Percentiles rank a stretch among this genome's conserved stretches.
Evolutionary conservation across 2,329 filamentous ascomycete genomes (phyloP).

Genomic region (Claviceps sp.): DNA sequence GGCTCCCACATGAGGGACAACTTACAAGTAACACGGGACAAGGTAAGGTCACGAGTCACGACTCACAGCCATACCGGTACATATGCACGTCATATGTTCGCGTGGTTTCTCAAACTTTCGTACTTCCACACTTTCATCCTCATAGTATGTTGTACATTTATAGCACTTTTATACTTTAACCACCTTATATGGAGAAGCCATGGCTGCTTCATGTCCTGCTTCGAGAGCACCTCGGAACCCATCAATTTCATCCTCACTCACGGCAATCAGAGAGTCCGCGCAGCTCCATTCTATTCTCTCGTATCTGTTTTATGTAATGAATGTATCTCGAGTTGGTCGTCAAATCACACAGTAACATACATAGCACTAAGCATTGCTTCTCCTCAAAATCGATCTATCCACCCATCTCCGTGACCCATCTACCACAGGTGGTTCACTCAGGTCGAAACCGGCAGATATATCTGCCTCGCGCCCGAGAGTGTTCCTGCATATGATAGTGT

Average conservation of each 20-base stretch:
- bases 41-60: no score
- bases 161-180: no score
- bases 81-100: no score
- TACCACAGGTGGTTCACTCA: background rate
- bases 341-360: background rate
- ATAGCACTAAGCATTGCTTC: background rate
- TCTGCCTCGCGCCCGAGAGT: background rate
- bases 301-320: background rate
- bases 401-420: background rate
- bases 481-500: background rate
- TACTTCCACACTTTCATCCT: no score
- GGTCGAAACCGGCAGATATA: background rate
- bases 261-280: background rate
- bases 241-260: background rate
- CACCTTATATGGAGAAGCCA: no score
- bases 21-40: no score
- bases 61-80: no score
- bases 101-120: no score
- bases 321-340: conserved; percentile 3
- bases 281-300: background rate
- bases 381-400: background rate
- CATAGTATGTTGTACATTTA: no score
- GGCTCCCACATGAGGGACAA: no score
- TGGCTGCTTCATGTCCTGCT: no score
- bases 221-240: no score